Conservation (phyloP, 805 yeast species). For the Lipomyces yamadae region DNA sequence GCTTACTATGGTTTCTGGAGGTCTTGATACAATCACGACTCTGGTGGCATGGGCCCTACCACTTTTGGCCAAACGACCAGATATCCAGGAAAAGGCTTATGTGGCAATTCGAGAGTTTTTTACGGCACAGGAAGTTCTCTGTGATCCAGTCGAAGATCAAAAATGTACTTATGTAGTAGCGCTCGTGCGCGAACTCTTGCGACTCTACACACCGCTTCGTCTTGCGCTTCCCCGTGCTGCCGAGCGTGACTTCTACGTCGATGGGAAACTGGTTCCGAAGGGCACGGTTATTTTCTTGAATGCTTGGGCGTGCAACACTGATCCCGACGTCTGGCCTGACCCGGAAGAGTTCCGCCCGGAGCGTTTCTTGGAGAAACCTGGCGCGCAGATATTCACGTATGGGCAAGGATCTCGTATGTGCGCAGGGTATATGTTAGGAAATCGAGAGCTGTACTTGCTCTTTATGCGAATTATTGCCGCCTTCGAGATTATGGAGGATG, state of each 20-base stretch:
- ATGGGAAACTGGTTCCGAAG: conserved; percentile 53
- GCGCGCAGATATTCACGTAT: conserved; percentile 43
- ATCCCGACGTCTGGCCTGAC: conserved; percentile 44
- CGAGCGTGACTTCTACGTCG: conserved; percentile 52
- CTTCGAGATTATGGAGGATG: conserved; percentile 52
- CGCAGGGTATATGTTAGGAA: conserved; percentile 68
- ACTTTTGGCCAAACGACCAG: conserved; percentile 55
- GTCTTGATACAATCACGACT: conserved; percentile 70
- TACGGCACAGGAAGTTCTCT: conserved; percentile 40
- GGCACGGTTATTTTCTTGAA: conserved; percentile 66
- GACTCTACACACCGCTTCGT: conserved; percentile 68
- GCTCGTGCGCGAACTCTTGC: conserved; percentile 61
- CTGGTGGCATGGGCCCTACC: conserved; percentile 64
- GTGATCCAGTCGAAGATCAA: conserved; percentile 40
- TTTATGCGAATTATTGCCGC: conserved; percentile 57
- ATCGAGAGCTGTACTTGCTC: conserved; percentile 65
- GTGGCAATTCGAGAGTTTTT: conserved; percentile 48
- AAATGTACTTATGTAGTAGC: conserved; percentile 59
- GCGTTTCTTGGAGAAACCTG: conserved; percentile 40
- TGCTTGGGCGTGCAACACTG: conserved; percentile 73
- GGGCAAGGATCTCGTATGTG: conserved; percentile 79
- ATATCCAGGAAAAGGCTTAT: conserved; percentile 54
- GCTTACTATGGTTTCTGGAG: conserved; percentile 76
- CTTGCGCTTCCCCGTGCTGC: conserved; percentile 65
- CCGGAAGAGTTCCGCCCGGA: conserved; percentile 45